Conservation (phyloP, 805 yeast genomes). For the Candida suzukii region DNA sequence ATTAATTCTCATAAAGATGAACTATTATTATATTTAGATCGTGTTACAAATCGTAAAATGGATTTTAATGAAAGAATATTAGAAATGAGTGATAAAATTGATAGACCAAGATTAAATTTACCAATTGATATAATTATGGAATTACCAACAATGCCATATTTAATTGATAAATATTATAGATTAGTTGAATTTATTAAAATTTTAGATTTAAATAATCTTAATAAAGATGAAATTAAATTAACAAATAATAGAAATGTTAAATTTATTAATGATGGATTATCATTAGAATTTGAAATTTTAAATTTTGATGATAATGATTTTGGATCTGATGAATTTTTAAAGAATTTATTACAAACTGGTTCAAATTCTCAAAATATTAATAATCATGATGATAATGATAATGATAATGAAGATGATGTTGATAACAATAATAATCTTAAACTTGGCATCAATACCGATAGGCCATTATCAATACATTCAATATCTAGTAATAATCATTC, state of each 20-base stretch:
- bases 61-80: slow-evolving; percentile 53
- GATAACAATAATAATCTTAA: too few species aligned
- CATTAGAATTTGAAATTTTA: slow-evolving; percentile 28
- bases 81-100: slow-evolving; percentile 48
- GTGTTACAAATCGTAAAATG: slow-evolving; percentile 60
- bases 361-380: neutral
- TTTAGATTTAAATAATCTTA: slow-evolving; percentile 22
- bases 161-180: slow-evolving; percentile 59
- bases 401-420: slow-evolving; percentile 10
- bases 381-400: neutral
- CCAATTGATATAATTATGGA: slow-evolving; percentile 47
- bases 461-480: too few species aligned
- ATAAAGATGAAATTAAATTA: slow-evolving; percentile 9
- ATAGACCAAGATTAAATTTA: slow-evolving; percentile 50
- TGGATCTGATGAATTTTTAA: slow-evolving; percentile 55
- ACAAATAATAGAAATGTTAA: slow-evolving; percentile 12
- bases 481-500: too few species aligned
- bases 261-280: slow-evolving; percentile 15
- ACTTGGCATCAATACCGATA: too few species aligned
- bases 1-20: slow-evolving; percentile 50
- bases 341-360: slow-evolving; percentile 26
- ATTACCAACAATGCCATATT: slow-evolving; percentile 60
- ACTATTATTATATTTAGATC: slow-evolving; percentile 61
- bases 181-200: slow-evolving; percentile 51
- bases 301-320: slow-evolving; percentile 49